Conservation (phyloP, 345 rosid genomes). For the Aquilaria yunnanensis region DNA sequence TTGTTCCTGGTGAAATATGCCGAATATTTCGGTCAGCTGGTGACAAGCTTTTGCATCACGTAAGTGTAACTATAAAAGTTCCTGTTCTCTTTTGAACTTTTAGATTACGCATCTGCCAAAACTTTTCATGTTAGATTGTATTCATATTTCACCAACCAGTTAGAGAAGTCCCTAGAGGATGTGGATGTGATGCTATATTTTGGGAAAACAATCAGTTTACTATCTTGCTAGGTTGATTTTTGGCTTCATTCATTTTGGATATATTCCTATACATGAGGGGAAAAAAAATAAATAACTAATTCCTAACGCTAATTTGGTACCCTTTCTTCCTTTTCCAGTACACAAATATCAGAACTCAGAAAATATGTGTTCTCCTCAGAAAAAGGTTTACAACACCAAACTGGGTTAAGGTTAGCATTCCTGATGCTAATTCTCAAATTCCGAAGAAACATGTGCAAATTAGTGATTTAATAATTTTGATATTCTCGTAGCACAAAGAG, state of each 20-base stretch:
- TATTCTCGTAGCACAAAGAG: slow-evolving; percentile 77
- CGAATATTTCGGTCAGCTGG: slow-evolving; percentile 69
- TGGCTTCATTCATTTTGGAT: too few relatives aligned
- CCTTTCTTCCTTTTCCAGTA: slow-evolving; percentile 36
- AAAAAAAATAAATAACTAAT: background rate
- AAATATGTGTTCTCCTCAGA: slow-evolving; percentile 67
- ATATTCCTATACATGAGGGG: too few relatives aligned
- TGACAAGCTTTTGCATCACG: slow-evolving; percentile 76
- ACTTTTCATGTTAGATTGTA: too few relatives aligned
- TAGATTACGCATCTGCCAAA: background rate
- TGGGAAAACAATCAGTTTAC: background rate
- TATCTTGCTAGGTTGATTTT: too few relatives aligned
- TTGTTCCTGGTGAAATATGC: slow-evolving; percentile 85
- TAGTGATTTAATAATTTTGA: slow-evolving; percentile 17
- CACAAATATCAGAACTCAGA: slow-evolving; percentile 64
- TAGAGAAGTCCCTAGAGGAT: too few relatives aligned
- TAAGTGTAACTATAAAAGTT: slow-evolving; percentile 26
- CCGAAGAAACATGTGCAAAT: slow-evolving; percentile 1
- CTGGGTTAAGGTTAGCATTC: slow-evolving; percentile 72
- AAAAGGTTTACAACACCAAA: slow-evolving; percentile 88
- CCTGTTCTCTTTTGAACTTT: background rate
- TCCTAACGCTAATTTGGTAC: background rate
- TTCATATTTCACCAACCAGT: too few relatives aligned
- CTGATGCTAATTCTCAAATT: slow-evolving; percentile 7
- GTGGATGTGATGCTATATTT: too few relatives aligned